phyloP scores from a whole-genome alignment of 305 asterid species.

The Ajuga reptans region DNA sequence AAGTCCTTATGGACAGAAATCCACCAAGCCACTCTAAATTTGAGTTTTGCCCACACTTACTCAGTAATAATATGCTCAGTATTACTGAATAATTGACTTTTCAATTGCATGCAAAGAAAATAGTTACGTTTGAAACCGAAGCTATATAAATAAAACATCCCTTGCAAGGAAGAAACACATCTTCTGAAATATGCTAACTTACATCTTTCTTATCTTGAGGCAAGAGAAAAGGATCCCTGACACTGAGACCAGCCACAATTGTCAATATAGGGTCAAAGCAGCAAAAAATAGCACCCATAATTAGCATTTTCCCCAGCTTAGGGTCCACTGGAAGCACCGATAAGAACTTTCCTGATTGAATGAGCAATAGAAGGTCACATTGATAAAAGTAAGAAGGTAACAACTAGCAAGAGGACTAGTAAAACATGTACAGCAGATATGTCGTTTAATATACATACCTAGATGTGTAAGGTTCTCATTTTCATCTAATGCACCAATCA shows the following conservation, averaged over 20 bases:
- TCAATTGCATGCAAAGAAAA: constrained; percentile 12
- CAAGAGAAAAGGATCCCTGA: constrained; percentile 92
- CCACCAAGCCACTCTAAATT: too few relatives aligned
- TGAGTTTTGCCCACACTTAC: too few relatives aligned
- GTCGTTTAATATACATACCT: constrained; percentile 42
- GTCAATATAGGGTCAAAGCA: constrained; percentile 96
- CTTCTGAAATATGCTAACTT: constrained; percentile 31
- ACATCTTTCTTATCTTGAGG: constrained; percentile 97
- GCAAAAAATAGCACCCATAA: constrained; percentile 81
- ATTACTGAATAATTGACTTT: not conserved
- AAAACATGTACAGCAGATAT: constrained; percentile 12
- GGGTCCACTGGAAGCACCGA: constrained; percentile 98
- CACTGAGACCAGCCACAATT: constrained; percentile 91
- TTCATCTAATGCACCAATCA: constrained; percentile 95
- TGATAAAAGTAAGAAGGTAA: not conserved
- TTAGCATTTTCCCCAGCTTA: constrained; percentile 93
- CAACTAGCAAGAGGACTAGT: constrained; percentile 7
- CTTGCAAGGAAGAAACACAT: constrained; percentile 3
- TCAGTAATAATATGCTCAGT: too few relatives aligned
- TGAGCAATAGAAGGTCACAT: constrained; percentile 20
- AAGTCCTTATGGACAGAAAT: too few relatives aligned
- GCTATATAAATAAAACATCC: constrained; percentile 2
- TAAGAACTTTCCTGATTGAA: constrained; percentile 67
- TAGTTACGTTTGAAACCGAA: not conserved
- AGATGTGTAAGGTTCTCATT: constrained; percentile 91